Conservation (phyloP, 371 early-diverging fungal species). For the Lichtheimia ornata region DNA sequence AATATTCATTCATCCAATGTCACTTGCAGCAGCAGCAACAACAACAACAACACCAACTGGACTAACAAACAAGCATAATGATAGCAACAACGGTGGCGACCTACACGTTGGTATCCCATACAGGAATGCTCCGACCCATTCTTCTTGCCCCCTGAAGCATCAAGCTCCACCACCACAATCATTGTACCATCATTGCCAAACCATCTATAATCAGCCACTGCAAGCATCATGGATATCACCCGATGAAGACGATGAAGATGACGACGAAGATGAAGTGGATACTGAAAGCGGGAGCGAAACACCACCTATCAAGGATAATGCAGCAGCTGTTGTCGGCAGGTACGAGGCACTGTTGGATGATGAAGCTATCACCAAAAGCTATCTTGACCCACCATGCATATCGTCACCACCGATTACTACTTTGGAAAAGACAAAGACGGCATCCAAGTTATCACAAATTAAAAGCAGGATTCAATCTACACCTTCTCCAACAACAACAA, state of each 20-base stretch:
- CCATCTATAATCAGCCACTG: too few relatives aligned
- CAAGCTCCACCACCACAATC: slow-evolving; percentile 1
- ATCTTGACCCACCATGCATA: slow-evolving; percentile 8
- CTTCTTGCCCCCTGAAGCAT: slow-evolving; percentile 8
- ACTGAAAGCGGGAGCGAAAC: too few relatives aligned
- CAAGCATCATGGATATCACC: too few relatives aligned
- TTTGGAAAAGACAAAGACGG: background rate
- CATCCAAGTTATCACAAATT: background rate
- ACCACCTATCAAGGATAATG: too few relatives aligned
- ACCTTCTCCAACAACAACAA: background rate
- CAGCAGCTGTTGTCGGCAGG: background rate
- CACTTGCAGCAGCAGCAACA: too few relatives aligned
- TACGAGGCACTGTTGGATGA: slow-evolving; percentile 9
- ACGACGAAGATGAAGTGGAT: slow-evolving; percentile 6
- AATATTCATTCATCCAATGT: too few relatives aligned
- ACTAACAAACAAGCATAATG: too few relatives aligned
- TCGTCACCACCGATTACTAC: too few relatives aligned
- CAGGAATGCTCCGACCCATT: slow-evolving; percentile 12
- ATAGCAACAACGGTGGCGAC: too few relatives aligned
- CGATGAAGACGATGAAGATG: slow-evolving; percentile 6
- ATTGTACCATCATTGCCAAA: background rate
- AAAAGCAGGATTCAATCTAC: background rate
- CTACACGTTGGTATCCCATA: background rate
- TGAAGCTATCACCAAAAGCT: slow-evolving; percentile 8
- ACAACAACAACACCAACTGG: too few relatives aligned